A percentile compares a stretch with the other conserved stretches of the same genome.
These are phyloP conservation scores for Brassica rapa DNA, from an alignment of 345 rosid species.

Conservation along the genomic window DNA sequence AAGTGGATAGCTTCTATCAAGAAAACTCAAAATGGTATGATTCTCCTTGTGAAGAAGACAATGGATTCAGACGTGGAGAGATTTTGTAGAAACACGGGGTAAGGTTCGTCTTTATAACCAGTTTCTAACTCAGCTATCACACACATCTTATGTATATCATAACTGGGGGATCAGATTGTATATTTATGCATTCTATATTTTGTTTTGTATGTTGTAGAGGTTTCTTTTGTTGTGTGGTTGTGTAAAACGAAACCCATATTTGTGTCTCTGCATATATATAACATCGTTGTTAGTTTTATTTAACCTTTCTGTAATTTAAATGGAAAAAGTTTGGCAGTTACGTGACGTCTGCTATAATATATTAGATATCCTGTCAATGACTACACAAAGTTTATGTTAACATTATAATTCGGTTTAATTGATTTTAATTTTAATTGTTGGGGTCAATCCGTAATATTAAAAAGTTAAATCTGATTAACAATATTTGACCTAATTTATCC, in stretches of 20 bases:
- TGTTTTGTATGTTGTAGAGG: constrained; percentile 33
- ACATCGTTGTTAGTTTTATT: constrained; percentile 27
- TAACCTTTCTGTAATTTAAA: neutral
- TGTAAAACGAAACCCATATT: constrained; percentile 40
- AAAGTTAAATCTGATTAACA: too few species aligned
- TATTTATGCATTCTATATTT: constrained; percentile 27
- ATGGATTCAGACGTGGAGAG: constrained; percentile 82
- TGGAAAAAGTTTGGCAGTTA: too few species aligned
- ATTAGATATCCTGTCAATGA: too few species aligned
- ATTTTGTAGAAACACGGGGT: constrained; percentile 53
- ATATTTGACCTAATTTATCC: too few species aligned
- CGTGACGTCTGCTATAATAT: too few species aligned
- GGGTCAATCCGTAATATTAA: too few species aligned
- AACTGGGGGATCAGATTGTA: constrained; percentile 38
- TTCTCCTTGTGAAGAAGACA: constrained; percentile 93
- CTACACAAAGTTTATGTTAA: too few species aligned
- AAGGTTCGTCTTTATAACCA: constrained; percentile 24
- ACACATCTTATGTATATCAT: constrained; percentile 10
- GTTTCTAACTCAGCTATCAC: constrained; percentile 27
- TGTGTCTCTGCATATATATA: constrained; percentile 38
- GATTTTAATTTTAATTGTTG: too few species aligned
- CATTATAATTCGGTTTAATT: too few species aligned
- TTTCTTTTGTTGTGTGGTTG: constrained; percentile 28
- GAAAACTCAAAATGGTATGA: constrained; percentile 95
- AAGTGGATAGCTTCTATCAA: constrained; percentile 95